Base-by-base conservation (phyloP, 225 moss, liverwort and hornwort species). In the Anthoceros angustus region DNA sequence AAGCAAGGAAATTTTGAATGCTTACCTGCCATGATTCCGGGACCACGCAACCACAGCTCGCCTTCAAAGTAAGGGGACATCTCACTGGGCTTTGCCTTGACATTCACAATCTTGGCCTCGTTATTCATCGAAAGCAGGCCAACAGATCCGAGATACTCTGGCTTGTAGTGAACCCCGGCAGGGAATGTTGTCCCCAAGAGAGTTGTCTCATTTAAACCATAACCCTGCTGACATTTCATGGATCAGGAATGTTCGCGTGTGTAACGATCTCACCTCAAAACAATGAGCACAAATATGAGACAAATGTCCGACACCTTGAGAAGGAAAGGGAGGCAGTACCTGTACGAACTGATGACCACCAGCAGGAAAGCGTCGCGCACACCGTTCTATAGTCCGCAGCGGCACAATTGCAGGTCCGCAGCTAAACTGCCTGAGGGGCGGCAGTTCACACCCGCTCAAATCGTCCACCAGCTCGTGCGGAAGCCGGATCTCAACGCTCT, bases 31-130 rank as follows among this genome's bases (percentile, higher is more conserved):
- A 84, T 87, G 41, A 82, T 65, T 65, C 67, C 62, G 32, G 86
- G 73, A 68, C 82, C 84, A 65, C 82, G 79, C 69, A 87, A 71
- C 84, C 81, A 87, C 6, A 87, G 64, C 72, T 87, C 86, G 7
- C 86, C 86, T 61, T 74, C 74, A 74, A 76, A 76, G 25, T 64
- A 72, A 24, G 86, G 86, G n/a, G 86, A 82, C 55, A 78, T 9
- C 55, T 76, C 62, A 46, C 76, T 63, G 40, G 78, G 78, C 32
- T 32, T 32, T 38, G 80, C 80, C 15, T 24, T 63, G n/a, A 81
- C 77, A 42, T 84, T 80, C 8, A 84, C 70, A 63, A 87, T 74
- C 78, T 74, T 87, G 40, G 75, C 86, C 68, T 82, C 69, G 67
- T 76, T 14, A 55, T 80, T 80, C n/a, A 84, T 81, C 69, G 80